These are phyloP conservation scores for Linnemannia zychae DNA, from an alignment of 192 early-diverging fungal species.

Conservation along the genomic window DNA sequence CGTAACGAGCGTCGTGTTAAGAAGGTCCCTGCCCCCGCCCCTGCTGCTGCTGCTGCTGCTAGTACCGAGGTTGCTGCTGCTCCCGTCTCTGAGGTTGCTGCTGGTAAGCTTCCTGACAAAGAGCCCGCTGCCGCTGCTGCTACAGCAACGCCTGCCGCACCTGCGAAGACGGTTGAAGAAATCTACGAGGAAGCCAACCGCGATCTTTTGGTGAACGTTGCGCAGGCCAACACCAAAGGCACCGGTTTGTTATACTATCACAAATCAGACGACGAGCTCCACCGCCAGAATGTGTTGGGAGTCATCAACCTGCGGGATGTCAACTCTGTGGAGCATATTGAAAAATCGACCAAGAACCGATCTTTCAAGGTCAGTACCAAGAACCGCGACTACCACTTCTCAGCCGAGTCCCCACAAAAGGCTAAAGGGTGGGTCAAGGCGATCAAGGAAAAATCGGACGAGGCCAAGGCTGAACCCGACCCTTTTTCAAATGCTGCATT, in stretches of 20 bases:
- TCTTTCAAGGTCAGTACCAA: conserved; percentile 56
- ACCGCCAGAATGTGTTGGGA: conserved; percentile 43
- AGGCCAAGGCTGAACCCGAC: conserved; percentile 34
- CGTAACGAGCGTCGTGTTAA: conserved; percentile 54
- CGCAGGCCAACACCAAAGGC: conserved; percentile 57
- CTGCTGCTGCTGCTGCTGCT: conserved; percentile 9
- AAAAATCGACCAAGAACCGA: conserved; percentile 47
- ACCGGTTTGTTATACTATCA: conserved; percentile 56
- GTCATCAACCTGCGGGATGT: conserved; percentile 59
- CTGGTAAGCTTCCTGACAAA: conserved; percentile 30
- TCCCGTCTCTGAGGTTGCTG: conserved; percentile 29
- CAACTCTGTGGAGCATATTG: conserved; percentile 47
- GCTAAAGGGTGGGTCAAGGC: conserved; percentile 57
- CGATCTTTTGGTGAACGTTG: conserved; percentile 44
- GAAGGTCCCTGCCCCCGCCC: conserved; percentile 26
- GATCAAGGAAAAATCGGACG: conserved; percentile 48
- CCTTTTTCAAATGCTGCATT: conserved; percentile 37
- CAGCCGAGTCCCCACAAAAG: conserved; percentile 43
- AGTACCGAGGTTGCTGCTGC: conserved; percentile 2
- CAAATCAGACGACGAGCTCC: conserved; percentile 46
- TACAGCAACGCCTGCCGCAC: conserved; percentile 11
- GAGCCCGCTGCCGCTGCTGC: conserved; percentile 7
- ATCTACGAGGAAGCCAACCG: conserved; percentile 50
- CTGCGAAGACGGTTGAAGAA: conserved; percentile 30
- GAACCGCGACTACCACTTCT: conserved; percentile 55